These are phyloP conservation scores for Lathyrus oleraceus DNA, from an alignment of 306 rosid genomes.

Conservation along the genomic window DNA sequence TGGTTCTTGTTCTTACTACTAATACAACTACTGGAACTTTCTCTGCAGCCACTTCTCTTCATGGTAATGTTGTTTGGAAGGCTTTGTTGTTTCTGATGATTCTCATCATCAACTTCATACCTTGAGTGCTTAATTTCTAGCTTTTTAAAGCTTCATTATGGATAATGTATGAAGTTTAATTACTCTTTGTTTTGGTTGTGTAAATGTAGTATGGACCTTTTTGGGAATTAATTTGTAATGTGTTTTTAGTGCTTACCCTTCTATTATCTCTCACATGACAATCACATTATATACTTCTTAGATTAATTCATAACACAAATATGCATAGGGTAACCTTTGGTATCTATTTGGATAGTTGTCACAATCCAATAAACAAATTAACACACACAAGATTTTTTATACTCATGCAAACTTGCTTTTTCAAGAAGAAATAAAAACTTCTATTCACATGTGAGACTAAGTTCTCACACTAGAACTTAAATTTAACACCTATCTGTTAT, in stretches of 20 bases:
- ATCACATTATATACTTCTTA: not conserved
- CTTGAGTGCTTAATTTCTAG: not conserved
- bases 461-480: too few relatives aligned
- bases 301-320: too few relatives aligned
- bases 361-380: too few relatives aligned
- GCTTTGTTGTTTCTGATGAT: slow-evolving; percentile 11
- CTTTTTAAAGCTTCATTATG: slow-evolving; percentile 1
- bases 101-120: not conserved
- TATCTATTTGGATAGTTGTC: too few relatives aligned
- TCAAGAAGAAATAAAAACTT: not conserved
- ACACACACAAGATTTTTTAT: too few relatives aligned
- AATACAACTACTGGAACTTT: slow-evolving; percentile 51
- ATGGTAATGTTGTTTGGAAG: not conserved
- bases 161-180: not conserved
- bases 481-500: slow-evolving; percentile 61
- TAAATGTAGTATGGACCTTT: slow-evolving; percentile 23
- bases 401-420: slow-evolving; percentile 1
- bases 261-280: not conserved
- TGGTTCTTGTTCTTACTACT: slow-evolving; percentile 69
- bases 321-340: too few relatives aligned
- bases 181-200: not conserved
- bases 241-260: slow-evolving; percentile 2
- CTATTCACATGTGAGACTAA: too few relatives aligned
- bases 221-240: slow-evolving; percentile 5
- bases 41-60: slow-evolving; percentile 43